phyloP scores from a whole-genome alignment of 257 asterid species.

The Jasminum sambac region DNA sequence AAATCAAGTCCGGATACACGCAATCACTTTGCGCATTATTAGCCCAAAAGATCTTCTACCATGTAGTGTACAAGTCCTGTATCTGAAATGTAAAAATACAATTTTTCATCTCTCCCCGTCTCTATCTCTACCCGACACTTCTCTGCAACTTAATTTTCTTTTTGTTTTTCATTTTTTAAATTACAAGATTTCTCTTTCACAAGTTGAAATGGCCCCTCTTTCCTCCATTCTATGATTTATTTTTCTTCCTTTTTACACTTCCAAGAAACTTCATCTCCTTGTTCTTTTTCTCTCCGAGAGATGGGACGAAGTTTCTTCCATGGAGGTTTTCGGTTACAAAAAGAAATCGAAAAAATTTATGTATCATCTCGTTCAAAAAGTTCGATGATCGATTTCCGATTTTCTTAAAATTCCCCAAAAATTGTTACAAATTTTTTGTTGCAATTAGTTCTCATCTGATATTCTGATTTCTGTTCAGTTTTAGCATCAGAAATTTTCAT shows the following conservation, averaged over 20 bases:
- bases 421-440: background rate
- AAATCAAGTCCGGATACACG: background rate
- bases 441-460: background rate
- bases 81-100: no score
- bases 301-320: constrained; percentile 1
- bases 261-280: constrained; percentile 35
- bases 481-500: background rate
- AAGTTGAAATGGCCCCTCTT: constrained; percentile 23
- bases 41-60: no score
- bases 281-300: constrained; percentile 2
- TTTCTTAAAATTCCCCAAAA: background rate
- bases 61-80: background rate
- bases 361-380: background rate
- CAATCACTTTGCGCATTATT: background rate
- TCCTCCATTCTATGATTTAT: background rate
- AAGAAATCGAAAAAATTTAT: background rate
- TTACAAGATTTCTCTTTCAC: constrained; percentile 26
- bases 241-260: constrained; percentile 28
- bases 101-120: no score
- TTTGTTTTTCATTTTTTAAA: no score
- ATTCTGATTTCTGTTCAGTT: background rate
- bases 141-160: no score
- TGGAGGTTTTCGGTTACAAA: background rate
- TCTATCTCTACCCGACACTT: background rate
- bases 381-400: background rate